Evolutionary conservation across 2,329 filamentous ascomycete species (phyloP).

Genomic region (Monosporascus sp.): DNA sequence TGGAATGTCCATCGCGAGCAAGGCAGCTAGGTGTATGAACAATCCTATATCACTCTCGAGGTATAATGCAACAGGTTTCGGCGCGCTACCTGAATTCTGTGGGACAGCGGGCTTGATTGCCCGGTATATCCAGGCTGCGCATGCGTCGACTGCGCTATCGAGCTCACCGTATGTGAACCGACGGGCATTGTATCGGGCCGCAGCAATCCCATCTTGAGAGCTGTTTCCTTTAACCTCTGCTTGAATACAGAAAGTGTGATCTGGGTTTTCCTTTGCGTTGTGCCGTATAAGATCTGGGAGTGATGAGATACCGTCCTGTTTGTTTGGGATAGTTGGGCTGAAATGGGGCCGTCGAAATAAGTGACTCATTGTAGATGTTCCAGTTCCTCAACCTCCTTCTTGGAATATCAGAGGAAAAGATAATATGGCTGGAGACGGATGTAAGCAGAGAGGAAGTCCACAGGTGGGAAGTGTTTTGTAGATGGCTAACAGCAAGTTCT

Average conservation of each 20-base stretch:
- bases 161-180: constrained; percentile 8
- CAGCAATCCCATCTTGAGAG: neutral
- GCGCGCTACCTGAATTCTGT: neutral
- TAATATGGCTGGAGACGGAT: neutral
- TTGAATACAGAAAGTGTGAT: constrained; percentile 14
- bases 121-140: constrained; percentile 7
- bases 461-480: too few relatives aligned
- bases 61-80: constrained; percentile 8
- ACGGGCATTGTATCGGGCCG: constrained; percentile 1
- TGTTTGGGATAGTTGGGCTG: neutral
- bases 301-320: constrained; percentile 6
- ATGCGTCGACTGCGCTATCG: constrained; percentile 2
- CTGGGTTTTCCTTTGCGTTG: constrained; percentile 12
- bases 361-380: neutral
- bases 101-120: neutral
- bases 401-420: neutral
- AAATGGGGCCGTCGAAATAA: neutral
- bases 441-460: too few relatives aligned
- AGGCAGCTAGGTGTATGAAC: constrained; percentile 11
- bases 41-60: constrained; percentile 11
- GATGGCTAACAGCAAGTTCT: too few relatives aligned
- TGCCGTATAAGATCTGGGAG: constrained; percentile 15
- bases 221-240: constrained; percentile 1
- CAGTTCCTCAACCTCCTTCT: neutral
- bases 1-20: constrained; percentile 7